These are phyloP conservation scores for Penicillium sp. DNA, from an alignment of 2,329 filamentous ascomycete genomes.

Conservation along the genomic window DNA sequence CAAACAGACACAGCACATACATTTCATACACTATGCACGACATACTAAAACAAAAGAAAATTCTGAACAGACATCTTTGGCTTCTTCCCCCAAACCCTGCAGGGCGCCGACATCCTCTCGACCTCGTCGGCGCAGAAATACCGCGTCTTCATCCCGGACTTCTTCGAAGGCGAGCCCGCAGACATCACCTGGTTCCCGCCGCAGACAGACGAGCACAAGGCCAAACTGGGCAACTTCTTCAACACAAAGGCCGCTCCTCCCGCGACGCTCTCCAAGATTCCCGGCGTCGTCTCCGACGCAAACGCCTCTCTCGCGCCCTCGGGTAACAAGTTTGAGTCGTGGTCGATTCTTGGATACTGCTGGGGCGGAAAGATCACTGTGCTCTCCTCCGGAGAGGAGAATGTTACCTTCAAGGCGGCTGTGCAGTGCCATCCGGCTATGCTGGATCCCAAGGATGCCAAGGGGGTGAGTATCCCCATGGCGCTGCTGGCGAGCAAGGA, in stretches of 20 bases:
- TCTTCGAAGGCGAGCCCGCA: constrained; percentile 78
- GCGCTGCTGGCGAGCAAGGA: constrained; percentile 63
- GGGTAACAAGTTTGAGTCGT: constrained; percentile 52
- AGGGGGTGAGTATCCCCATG: constrained; percentile 61
- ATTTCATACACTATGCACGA: too few relatives aligned
- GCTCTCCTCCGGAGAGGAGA: constrained; percentile 52
- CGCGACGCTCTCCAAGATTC: constrained; percentile 60
- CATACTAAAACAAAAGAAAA: not conserved
- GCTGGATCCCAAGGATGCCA: constrained; percentile 63
- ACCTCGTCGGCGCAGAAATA: constrained; percentile 68
- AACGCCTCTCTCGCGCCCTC: constrained; percentile 47
- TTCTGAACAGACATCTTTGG: constrained; percentile 62
- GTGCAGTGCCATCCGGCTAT: constrained; percentile 64
- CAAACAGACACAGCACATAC: too few relatives aligned
- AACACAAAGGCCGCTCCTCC: constrained; percentile 61
- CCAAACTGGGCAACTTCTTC: constrained; percentile 66
- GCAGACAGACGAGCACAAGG: constrained; percentile 62
- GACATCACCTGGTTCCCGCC: constrained; percentile 66
- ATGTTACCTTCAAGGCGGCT: constrained; percentile 62
- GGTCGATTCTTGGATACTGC: constrained; percentile 67
- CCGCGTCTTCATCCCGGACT: constrained; percentile 89
- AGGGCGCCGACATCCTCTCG: constrained; percentile 68
- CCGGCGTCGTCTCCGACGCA: constrained; percentile 60
- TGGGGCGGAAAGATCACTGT: constrained; percentile 65
- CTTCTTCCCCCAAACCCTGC: constrained; percentile 66